Base-by-base conservation (phyloP, 345 rosid genomes). In the Eucalyptus leucophloia region DNA sequence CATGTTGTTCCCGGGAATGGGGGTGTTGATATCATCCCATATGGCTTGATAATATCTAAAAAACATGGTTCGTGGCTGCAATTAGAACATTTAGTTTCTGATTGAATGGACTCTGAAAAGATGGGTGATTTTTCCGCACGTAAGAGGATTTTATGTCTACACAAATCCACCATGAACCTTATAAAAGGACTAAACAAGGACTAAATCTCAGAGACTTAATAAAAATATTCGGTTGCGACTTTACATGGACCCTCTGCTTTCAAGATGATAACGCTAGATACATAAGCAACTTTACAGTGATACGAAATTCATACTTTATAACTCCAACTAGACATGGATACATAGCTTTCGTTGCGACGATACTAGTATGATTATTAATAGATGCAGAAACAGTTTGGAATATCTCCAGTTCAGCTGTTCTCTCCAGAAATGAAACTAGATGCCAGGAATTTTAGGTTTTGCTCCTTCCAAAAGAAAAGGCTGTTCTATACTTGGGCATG, bases 311-410 rank as follows among this genome's bases (percentile, higher is more conserved):
- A 23, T 23, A 56, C 3, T 56, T 23, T 56, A 9, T 4, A 56
- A 23, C 28, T 56, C 30, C 1, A 56, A 56, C 30, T 23, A 8
- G 62, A 56, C 62, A 56, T 56, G 62, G 62, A 23, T 23, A 23
- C 62, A 8, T 56, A 56, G 13, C 5, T 56, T 56, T 56, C 3
- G 6, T 28, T 54, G 5, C 6, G 2, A 56, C 2, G 1, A 9
- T 2, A 56, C 62, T 56, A 56, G 60, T 56, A 1, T 23, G 60
- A 56, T 4, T 56, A 56, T 2, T 1, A 0, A 2, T 23, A 24
- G 62, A 56, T 9, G 3, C 62, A 56, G 12, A 56, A 56, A 56
- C 62, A 21, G 62, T 9, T 56, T 56, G 30, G 3, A 56, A 9
- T 56, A 56, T 56, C 62, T 56, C 6, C 0, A 56, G 62, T 56